Conservation (phyloP, 176 grass and related monocot genomes). For the Eleusine indica region DNA sequence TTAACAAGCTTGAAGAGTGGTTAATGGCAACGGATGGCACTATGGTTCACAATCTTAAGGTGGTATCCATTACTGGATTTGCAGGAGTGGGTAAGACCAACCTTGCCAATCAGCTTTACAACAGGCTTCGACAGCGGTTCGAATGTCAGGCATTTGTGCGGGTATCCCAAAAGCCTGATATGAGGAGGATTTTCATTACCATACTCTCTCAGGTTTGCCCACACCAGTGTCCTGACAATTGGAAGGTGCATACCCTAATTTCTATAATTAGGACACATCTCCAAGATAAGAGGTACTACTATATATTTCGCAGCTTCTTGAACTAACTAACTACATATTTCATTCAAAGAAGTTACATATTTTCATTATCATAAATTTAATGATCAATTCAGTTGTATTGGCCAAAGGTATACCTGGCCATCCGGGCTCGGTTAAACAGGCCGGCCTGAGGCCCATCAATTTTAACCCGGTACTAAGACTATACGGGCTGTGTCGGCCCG, state of each 20-base stretch:
- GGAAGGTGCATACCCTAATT: slow-evolving; percentile 30
- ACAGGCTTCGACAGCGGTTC: background rate
- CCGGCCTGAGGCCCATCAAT: too few species aligned
- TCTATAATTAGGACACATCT: slow-evolving; percentile 31
- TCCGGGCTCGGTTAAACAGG: too few species aligned
- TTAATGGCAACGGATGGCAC: background rate
- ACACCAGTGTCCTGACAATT: background rate
- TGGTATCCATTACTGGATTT: slow-evolving; percentile 17
- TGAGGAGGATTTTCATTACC: slow-evolving; percentile 38
- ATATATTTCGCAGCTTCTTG: background rate
- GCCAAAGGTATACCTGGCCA: too few species aligned
- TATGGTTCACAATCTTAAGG: slow-evolving; percentile 17
- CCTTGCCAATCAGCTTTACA: slow-evolving; percentile 3
- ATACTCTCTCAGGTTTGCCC: slow-evolving; percentile 35
- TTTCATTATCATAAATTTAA: too few species aligned
- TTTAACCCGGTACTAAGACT: too few species aligned
- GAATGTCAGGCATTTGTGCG: slow-evolving; percentile 38
- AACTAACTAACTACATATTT: too few species aligned
- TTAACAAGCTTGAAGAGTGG: slow-evolving; percentile 16
- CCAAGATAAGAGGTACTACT: slow-evolving; percentile 36
- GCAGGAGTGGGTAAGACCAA: slow-evolving; percentile 34
- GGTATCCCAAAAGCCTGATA: background rate
- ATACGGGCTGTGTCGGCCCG: too few species aligned
- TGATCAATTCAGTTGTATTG: too few species aligned
- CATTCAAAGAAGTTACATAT: too few species aligned